Conservation (phyloP, 1,284 basidiomycete species). For the Peniophora sp. region DNA sequence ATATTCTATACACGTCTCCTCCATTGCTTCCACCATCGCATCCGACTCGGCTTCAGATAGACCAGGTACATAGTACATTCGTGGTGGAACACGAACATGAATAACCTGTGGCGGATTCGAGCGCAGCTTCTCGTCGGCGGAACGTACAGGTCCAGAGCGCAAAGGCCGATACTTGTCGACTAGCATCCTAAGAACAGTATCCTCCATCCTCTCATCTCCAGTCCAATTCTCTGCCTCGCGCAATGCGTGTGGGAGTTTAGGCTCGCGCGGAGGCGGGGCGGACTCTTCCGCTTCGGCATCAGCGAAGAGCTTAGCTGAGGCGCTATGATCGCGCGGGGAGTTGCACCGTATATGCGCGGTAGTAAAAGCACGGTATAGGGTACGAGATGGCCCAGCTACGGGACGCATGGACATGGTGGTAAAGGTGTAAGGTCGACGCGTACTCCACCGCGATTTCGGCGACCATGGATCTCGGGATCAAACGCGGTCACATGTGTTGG, state of each 20-base stretch:
- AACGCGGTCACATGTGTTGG: too few species aligned
- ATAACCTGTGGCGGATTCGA: constrained; percentile 24
- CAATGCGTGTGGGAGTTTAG: neutral
- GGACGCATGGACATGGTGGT: too few species aligned
- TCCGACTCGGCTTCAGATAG: constrained; percentile 3
- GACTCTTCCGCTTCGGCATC: constrained; percentile 57
- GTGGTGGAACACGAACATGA: neutral
- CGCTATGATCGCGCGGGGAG: constrained; percentile 20
- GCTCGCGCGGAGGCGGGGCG: constrained; percentile 3
- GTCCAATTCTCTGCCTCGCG: constrained; percentile 57
- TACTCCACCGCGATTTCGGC: too few species aligned
- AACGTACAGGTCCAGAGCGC: constrained; percentile 50
- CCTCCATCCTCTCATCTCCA: constrained; percentile 66
- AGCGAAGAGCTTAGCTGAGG: constrained; percentile 63
- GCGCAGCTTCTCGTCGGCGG: constrained; percentile 72
- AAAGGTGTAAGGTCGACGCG: too few species aligned
- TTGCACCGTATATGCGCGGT: neutral
- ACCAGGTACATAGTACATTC: constrained; percentile 1
- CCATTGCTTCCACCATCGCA: too few species aligned
- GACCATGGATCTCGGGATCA: too few species aligned
- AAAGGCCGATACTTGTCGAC: constrained; percentile 81
- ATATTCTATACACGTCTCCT: too few species aligned
- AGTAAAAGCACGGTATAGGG: too few species aligned
- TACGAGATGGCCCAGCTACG: too few species aligned
- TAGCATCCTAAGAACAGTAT: constrained; percentile 78